Percentiles rank a stretch among this genome's conserved stretches.
These are phyloP conservation scores for Pseudozyma sp. DNA, from an alignment of 1,284 basidiomycete species.

Conservation along the genomic window DNA sequence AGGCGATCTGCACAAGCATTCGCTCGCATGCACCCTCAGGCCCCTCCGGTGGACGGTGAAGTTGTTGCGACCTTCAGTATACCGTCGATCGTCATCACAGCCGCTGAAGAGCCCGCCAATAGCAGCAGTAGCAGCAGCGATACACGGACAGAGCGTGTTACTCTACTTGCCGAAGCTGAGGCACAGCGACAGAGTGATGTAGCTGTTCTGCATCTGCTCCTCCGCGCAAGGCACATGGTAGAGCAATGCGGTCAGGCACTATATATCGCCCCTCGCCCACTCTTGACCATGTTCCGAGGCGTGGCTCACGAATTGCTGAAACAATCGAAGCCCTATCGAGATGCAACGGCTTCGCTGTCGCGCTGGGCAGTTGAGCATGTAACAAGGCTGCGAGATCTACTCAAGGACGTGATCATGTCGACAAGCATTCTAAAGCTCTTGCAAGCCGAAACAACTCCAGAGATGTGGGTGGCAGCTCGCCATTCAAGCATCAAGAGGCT, in stretches of 20 bases:
- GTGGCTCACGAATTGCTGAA: no score
- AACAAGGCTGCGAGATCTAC: slow-evolving; percentile 6
- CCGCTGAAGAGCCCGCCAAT: not conserved
- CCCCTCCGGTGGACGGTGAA: not conserved
- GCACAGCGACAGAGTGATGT: no score
- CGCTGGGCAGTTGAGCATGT: no score
- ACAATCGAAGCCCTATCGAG: no score
- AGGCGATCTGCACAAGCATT: not conserved
- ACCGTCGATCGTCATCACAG: slow-evolving; percentile 18
- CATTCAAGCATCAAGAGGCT: not conserved
- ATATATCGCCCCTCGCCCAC: no score
- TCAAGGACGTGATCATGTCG: slow-evolving; percentile 9
- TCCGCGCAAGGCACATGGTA: no score
- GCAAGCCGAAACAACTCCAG: not conserved
- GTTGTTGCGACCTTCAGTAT: not conserved
- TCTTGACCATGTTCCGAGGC: no score
- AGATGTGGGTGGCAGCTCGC: not conserved
- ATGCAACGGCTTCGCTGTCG: no score
- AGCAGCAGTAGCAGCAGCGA: not conserved
- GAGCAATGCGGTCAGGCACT: no score
- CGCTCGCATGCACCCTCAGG: not conserved
- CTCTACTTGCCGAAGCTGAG: no score
- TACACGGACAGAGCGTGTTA: no score
- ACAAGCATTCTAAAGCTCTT: slow-evolving; percentile 9
- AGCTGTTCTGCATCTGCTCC: no score